These are phyloP conservation scores for Zizania palustris DNA, from an alignment of 202 grass and related monocot genomes.

Conservation along the genomic window DNA sequence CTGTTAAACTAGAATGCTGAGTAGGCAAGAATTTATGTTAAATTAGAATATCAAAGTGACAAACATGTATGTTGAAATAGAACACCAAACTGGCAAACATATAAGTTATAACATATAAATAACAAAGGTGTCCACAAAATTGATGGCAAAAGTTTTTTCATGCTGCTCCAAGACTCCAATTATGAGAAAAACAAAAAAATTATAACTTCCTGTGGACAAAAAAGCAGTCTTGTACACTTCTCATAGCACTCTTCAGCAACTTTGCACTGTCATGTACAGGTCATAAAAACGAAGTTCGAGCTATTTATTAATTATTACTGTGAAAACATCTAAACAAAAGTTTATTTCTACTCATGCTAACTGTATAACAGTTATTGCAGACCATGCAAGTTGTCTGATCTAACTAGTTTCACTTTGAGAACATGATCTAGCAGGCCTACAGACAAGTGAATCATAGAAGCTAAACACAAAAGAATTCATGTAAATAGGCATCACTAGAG, in stretches of 20 bases:
- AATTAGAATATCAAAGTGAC: neutral
- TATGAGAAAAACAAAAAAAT: neutral
- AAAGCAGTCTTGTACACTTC: neutral
- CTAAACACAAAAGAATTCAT: neutral
- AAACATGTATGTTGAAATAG: neutral
- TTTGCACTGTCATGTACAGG: neutral
- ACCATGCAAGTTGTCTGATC: neutral
- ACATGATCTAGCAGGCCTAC: neutral
- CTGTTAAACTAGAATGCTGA: neutral
- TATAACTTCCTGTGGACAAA: neutral
- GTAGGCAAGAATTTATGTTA: neutral
- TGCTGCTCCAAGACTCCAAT: neutral
- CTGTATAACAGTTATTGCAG: neutral
- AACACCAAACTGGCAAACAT: neutral
- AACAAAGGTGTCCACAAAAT: neutral
- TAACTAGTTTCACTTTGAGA: conserved; percentile 2
- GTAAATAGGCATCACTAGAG: conserved; percentile 9
- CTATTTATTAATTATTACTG: neutral
- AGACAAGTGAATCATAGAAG: conserved; percentile 7
- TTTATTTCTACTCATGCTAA: neutral
- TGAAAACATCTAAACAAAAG: conserved; percentile 19
- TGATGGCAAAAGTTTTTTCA: neutral
- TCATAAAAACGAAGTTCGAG: neutral
- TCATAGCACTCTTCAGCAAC: neutral
- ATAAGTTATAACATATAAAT: neutral